Evolutionary conservation across 177 flowering plant species (phyloP).

Genomic region (Telopea speciosissima): DNA sequence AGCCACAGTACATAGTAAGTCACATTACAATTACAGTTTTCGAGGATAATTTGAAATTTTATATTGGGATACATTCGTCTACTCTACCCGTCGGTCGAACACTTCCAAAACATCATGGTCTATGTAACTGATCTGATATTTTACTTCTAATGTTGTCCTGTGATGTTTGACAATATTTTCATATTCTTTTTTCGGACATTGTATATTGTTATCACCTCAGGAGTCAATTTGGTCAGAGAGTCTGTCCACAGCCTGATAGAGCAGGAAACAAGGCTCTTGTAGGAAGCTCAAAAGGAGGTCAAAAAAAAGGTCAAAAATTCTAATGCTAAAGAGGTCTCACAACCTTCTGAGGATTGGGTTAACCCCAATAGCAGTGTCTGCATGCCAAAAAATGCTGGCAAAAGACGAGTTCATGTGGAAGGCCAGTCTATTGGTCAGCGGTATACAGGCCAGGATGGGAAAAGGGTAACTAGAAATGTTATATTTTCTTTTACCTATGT

Average conservation of each 20-base stretch:
- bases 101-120: too few relatives aligned
- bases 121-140: slow-evolving; percentile 34
- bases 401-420: slow-evolving; percentile 53
- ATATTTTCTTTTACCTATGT: background rate
- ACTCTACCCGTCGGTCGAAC: too few relatives aligned
- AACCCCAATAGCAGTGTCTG: slow-evolving; percentile 36
- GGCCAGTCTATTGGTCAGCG: slow-evolving; percentile 58
- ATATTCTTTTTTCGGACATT: background rate
- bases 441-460: slow-evolving; percentile 59
- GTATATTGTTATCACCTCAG: slow-evolving; percentile 27
- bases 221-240: slow-evolving; percentile 60
- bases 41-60: too few relatives aligned
- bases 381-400: slow-evolving; percentile 59
- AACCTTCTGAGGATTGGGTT: slow-evolving; percentile 49
- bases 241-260: slow-evolving; percentile 21
- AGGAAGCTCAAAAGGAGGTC: slow-evolving; percentile 24
- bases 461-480: slow-evolving; percentile 40
- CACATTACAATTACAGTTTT: too few relatives aligned
- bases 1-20: too few relatives aligned
- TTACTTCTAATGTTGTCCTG: background rate
- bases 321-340: slow-evolving; percentile 17
- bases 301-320: slow-evolving; percentile 28
- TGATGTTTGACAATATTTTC: background rate
- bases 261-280: slow-evolving; percentile 15
- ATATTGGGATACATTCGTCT: too few relatives aligned